Base-by-base conservation (phyloP, 2,329 filamentous ascomycete species). In the Botrytis fabae region DNA sequence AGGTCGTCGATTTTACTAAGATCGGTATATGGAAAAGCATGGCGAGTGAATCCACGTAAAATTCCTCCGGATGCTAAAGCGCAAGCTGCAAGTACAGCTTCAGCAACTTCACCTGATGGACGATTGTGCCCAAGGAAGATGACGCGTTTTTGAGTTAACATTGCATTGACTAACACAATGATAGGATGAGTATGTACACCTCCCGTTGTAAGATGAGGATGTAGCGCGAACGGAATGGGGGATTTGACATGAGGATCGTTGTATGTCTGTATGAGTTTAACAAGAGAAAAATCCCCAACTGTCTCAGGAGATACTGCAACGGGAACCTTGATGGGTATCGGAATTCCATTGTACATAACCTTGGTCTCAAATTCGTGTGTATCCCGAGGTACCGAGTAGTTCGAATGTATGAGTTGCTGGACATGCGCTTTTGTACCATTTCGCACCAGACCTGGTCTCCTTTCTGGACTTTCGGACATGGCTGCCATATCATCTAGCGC, bases 11-110 rank as follows among this genome's bases (percentile, higher is more conserved):
- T 95, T 83, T 99, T 99, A 76, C 94, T 98, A 61, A 99, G 86
- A 83, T 99, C 96, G 1, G 96, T 99, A 80, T 99, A 99, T 2
- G 96, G 96, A 80, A 99, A 99, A 0, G 96, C 96, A 83, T 98
- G 94, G 28, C 96, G 89, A 14, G 95, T 97, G 82, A 99, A 99
- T 42, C 96, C 96, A 73, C 95, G 89, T 51, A 99, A 85, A n/a
- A 97, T 86, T 9, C 96, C 95, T 32, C 96, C 96, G 20, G 95
- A 98, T 22, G 93, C 95, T 64, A 99, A 87, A 18, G 96, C 94
- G 82, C 96, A 99, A 1, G 96, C 95, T n/a, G 94, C 96, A 14
- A 99, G 87, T 4, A 99, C 96, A n/a, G 96, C 95, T 84, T 99
- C 95, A 2, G 96, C 96, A 40, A 99, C 96, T 80, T 98, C 95